Evolutionary conservation across 352 stramenopile species (phyloP).

Genomic region (Phytophthora hybrid): DNA sequence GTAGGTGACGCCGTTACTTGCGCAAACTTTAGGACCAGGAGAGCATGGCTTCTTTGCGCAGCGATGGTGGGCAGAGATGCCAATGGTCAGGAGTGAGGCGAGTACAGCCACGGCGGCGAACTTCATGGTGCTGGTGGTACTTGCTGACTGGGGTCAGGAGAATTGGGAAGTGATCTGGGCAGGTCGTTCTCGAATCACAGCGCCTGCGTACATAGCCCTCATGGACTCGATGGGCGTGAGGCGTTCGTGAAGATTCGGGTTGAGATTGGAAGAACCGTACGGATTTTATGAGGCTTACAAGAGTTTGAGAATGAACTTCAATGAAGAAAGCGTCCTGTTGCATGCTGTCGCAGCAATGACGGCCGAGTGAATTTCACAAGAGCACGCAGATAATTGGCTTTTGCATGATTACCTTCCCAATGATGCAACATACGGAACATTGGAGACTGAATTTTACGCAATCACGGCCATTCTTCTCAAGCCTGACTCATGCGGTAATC

Average conservation of each 20-base stretch:
- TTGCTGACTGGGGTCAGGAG: not conserved
- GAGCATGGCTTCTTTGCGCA: not conserved
- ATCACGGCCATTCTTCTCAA: too few relatives aligned
- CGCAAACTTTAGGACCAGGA: not conserved
- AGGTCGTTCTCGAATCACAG: too few relatives aligned
- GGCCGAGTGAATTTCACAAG: too few relatives aligned
- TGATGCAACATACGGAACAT: too few relatives aligned
- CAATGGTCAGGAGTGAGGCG: not conserved
- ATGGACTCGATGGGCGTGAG: not conserved
- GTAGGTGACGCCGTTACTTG: conserved; percentile 1
- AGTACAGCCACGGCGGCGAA: not conserved
- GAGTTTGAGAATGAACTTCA: too few relatives aligned
- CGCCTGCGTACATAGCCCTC: not conserved
- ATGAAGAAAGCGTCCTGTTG: too few relatives aligned
- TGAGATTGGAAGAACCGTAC: not conserved
- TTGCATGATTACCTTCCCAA: too few relatives aligned
- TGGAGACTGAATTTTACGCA: too few relatives aligned
- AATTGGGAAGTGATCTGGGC: not conserved
- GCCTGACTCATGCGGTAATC: too few relatives aligned
- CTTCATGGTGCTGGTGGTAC: not conserved
- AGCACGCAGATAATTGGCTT: too few relatives aligned
- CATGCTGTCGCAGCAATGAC: too few relatives aligned
- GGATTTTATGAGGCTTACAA: not conserved
- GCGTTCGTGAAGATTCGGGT: not conserved
- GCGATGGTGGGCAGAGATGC: not conserved